Percentiles rank a stretch among this genome's conserved stretches.
Evolutionary conservation across 192 early-diverging fungal genomes (phyloP).

Genomic region (Linnemannia exigua): DNA sequence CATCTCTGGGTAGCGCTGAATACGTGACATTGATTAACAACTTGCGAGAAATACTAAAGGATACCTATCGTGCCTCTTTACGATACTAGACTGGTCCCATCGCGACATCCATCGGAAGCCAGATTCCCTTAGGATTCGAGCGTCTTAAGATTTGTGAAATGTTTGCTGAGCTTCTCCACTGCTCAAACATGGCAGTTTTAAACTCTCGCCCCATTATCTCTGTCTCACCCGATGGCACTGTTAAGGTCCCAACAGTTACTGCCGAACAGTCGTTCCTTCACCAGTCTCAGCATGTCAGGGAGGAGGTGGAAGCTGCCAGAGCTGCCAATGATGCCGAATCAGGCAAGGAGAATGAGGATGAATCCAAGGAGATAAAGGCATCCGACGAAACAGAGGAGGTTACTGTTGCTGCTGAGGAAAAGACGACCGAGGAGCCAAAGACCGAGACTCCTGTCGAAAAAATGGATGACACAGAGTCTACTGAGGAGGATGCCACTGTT

Average conservation of each 20-base stretch:
- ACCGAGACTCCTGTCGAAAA: neutral
- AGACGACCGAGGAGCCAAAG: neutral
- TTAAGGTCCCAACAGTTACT: constrained; percentile 22
- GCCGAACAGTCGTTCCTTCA: constrained; percentile 22
- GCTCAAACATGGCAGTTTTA: constrained; percentile 83
- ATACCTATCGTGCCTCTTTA: neutral
- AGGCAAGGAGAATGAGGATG: constrained; percentile 2
- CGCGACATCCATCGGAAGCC: constrained; percentile 81
- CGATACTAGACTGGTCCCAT: constrained; percentile 63
- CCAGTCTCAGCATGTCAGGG: constrained; percentile 27
- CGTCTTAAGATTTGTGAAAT: constrained; percentile 95
- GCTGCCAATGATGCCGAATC: neutral
- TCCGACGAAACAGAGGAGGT: neutral
- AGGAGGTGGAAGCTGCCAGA: constrained; percentile 14
- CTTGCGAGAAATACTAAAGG: neutral
- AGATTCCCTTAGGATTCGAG: constrained; percentile 89
- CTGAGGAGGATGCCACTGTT: constrained; percentile 16
- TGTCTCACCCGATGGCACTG: constrained; percentile 37
- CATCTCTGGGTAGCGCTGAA: neutral
- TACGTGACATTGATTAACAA: neutral
- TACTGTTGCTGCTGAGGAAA: neutral
- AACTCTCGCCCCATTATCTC: constrained; percentile 60
- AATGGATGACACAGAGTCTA: neutral
- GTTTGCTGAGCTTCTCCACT: constrained; percentile 96
- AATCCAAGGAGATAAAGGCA: neutral